Evolutionary conservation across 441 rosid genomes (phyloP).

Genomic region (Pelargonium citronellum): DNA sequence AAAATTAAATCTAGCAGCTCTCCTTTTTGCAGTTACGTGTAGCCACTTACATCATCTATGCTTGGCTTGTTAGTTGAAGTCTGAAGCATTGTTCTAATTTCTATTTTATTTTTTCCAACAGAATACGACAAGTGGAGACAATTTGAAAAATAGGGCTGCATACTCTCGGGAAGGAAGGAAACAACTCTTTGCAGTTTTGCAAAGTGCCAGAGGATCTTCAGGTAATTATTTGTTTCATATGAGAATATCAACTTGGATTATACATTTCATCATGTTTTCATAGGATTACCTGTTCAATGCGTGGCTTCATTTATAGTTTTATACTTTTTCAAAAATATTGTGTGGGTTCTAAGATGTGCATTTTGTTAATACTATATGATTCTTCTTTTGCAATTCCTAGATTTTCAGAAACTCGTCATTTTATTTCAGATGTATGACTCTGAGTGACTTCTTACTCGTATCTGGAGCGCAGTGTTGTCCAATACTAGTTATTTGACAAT

Average conservation of each 20-base stretch:
- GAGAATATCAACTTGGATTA: conserved; percentile 12
- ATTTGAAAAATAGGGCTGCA: conserved; percentile 72
- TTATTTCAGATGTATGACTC: neutral
- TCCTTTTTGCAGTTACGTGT: conserved; percentile 82
- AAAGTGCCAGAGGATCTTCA: conserved; percentile 99
- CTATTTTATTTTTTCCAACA: conserved; percentile 30
- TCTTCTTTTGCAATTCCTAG: neutral
- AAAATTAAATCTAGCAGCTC: conserved; percentile 80
- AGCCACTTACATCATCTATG: neutral
- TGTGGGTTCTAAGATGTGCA: neutral
- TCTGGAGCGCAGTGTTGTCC: neutral
- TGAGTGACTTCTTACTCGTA: neutral
- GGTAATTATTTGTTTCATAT: conserved; percentile 44
- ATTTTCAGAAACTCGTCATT: neutral
- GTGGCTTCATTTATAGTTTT: neutral
- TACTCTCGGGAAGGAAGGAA: conserved; percentile 96
- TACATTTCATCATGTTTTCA: conserved; percentile 11
- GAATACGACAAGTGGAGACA: conserved; percentile 59
- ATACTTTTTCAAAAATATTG: neutral
- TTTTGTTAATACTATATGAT: too few species aligned
- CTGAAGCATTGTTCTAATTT: neutral
- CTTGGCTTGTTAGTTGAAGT: conserved; percentile 18
- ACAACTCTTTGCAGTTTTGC: conserved; percentile 95
- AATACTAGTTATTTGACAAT: neutral
- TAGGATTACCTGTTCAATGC: conserved; percentile 8